These are phyloP conservation scores for Geotrichum carabidarum DNA, from an alignment of 1,139 yeast genomes.

Conservation along the genomic window DNA sequence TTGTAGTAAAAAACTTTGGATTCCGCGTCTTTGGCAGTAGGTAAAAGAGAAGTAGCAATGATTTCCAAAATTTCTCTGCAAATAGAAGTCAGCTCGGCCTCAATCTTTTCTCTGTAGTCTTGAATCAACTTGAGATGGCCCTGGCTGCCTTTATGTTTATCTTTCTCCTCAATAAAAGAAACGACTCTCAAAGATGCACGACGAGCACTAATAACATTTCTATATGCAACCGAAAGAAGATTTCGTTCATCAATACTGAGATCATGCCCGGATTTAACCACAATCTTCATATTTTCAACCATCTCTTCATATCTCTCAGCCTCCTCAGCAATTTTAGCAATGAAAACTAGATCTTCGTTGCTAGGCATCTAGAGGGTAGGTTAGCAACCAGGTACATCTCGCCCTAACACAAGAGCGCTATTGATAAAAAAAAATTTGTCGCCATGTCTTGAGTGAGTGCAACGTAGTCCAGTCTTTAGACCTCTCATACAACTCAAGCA, in stretches of 20 bases:
- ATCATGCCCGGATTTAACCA: slow-evolving; percentile 93
- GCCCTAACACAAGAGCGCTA: slow-evolving; percentile 3
- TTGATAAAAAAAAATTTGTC: too few relatives aligned
- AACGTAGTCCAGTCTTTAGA: too few relatives aligned
- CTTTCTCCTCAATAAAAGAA: slow-evolving; percentile 96
- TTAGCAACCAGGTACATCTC: too few relatives aligned
- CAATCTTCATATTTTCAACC: slow-evolving; percentile 98
- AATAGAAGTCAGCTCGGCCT: slow-evolving; percentile 85
- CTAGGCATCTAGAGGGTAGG: background rate
- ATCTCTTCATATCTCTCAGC: slow-evolving; percentile 99
- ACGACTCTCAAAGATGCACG: slow-evolving; percentile 99
- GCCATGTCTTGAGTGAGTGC: too few relatives aligned
- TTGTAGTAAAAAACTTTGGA: slow-evolving; percentile 97
- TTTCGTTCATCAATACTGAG: slow-evolving; percentile 97
- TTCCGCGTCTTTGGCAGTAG: slow-evolving; percentile 95
- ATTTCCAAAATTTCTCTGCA: slow-evolving; percentile 92
- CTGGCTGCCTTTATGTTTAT: slow-evolving; percentile 79
- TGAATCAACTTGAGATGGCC: slow-evolving; percentile 89
- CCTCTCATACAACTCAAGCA: too few relatives aligned
- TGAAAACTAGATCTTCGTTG: slow-evolving; percentile 29
- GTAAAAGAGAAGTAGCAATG: slow-evolving; percentile 81
- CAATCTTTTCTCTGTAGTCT: slow-evolving; percentile 93
- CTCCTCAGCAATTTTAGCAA: slow-evolving; percentile 97
- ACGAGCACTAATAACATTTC: slow-evolving; percentile 97
- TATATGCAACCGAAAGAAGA: slow-evolving; percentile 93